Evolutionary conservation across 139 green algal genomes (phyloP), one percentile per base, ranked within the genome.

Genomic region (Volvox reticuliferus): DNA sequence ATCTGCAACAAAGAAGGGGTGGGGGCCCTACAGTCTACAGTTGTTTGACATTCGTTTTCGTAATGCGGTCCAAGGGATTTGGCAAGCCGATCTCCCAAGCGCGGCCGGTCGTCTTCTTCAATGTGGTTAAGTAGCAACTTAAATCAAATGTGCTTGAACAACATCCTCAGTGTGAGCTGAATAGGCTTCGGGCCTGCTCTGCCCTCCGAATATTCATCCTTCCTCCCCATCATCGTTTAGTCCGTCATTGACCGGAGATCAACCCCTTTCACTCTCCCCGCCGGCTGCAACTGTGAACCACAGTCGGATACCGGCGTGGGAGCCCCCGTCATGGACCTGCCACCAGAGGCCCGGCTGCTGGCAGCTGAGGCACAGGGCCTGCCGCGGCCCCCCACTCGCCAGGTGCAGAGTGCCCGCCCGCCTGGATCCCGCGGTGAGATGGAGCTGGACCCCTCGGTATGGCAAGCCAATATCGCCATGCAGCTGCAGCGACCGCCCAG

Each of bases 401-500:
- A 90, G 79, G 93, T 95, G 50, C 91, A 95, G 91, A 92, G 83
- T 75, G 93, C 93, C 2, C 85, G 93, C n/a, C 93, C 93, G 1
- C 73, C 90, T 3, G 91, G 90, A 6, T 33, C 78, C 5, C 82
- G 87, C 1, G 88, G 81, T 5, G 86, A 90, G 86, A 28, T 78
- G 24, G 91, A 90, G 85, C 81, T 93, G 22, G 93, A 95, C 89
- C 63, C 83, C 18, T 84, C 69, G 3, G 88, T 95, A 35, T 95
- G 93, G 93, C 28, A 85, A 62, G 89, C 79, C 61, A 84, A 73
- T 86, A 94, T 93, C 44, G 89, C 79, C 12, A 83, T 92, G 79
- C 91, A 94, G 88, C 88, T 94, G 79, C 50, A 95, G 91, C 91
- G 93, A 21, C 93, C 93, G 44, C 93, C 93, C n/a, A 94, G 92